Evolutionary conservation across 176 grass and related monocot species (phyloP), one percentile per base, ranked within the genome.

Genomic region (Raddia guianensis): DNA sequence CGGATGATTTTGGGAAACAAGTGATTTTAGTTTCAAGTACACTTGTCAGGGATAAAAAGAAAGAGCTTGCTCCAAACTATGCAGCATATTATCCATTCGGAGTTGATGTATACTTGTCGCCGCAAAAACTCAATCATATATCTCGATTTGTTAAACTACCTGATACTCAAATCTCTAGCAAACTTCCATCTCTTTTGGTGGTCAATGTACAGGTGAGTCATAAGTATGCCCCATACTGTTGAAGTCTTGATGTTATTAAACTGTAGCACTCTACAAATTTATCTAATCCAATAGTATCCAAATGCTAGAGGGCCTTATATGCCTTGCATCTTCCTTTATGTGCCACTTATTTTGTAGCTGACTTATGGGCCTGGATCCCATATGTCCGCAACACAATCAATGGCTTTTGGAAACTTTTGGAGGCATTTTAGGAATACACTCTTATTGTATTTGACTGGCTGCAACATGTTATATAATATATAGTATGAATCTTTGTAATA

Each of bases 121-220:
- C 87, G 18, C 90, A 93, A 70, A 99, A 99, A 80, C 86, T 99
- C 69, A 91, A 88, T 82, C 97, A 99, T 90, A 99, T 99, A 76
- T 90, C 89, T 82, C 90, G 91, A 86, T 99, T 85, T 75, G 97
- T 99, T 52, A 84, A 88, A 79, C 97, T 99, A 86, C 97, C 97
- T 44, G 80, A 82, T 27, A n/a, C 80, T 68, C 85, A 85, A 80
- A 52, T 79, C 84, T 84, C 80, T n/a, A 86, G 79, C 82, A 93
- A 81, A 76, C 82, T 99, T 33, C 97, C 96, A 63, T 75, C 86
- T 73, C 85, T 99, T 82, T 88, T 99, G 79, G 87, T 99, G 44
- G 93, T 99, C 56, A 99, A 99, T 93, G 82, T 95, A 87, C 97
- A 99, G 93, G 97, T 93, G 52, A 35, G 56, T 63, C 33, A 58